Base-by-base conservation (phyloP, 495 filamentous ascomycete species). In the Aspergillus funiculosus region DNA sequence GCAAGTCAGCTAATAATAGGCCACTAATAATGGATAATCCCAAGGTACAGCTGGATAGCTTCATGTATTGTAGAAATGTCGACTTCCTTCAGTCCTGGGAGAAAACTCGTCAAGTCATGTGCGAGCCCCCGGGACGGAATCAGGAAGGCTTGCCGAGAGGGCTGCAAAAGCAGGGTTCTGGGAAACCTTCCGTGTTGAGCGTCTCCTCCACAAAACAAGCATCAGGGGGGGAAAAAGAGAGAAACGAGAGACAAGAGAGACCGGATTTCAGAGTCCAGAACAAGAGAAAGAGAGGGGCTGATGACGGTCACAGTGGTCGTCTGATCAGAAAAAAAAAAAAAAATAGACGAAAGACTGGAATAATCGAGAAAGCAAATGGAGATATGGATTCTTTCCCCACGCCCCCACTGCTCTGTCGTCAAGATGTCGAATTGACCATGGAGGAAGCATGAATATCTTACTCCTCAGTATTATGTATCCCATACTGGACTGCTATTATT, bases 241-340 rank as follows among this genome's bases (percentile, higher is more conserved):
- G 25, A 31, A 26, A 13, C 10, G 26, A 20, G 10, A 31, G 22
- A n/a, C 3, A 32, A 15, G 5, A 17, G 18, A 11, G 39, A 29
- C 15, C 21, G 15, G 28, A 34, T 8, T 11, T 13, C 18, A 29
- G 18, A 31, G 28, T 30, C 11, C 31, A 14, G 10, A 56, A 56
- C 40, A 42, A 42, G 14, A 11, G 27, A n/a, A 21, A 36, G 34
- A 44, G 42, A 51, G 55, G 55, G 59, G 43, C 55, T 63, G 59
- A 64, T 53, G 58, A 62, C 45, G 49, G 46, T 15, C 22, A 22
- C 17, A 25, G 19, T 43, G 66, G 66, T 69, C 66, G 62, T 66
- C 62, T 67, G 66, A 69, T 67, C 66, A 69, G 54, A 66, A 67
- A 64, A 66, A 63, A 61, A 58, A 52, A 48, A 57, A 56, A 51